Conservation (phyloP, 2,329 filamentous ascomycete species). For the Geosmithia flava region DNA sequence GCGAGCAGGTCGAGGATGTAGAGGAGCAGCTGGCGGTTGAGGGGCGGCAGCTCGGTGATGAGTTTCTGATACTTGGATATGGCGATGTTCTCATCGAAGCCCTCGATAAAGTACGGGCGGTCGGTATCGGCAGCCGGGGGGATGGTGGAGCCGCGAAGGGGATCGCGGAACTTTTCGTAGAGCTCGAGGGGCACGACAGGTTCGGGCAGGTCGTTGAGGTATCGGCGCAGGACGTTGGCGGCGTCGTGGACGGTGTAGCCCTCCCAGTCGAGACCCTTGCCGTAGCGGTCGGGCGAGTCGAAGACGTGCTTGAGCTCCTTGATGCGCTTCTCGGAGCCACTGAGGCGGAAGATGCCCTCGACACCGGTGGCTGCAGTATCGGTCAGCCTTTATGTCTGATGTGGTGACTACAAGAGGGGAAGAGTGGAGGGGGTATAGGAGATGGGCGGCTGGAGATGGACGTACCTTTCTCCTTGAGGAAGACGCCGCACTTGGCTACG, state of each 20-base stretch:
- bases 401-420: no score
- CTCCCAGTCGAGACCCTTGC: conserved; percentile 92
- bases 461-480: conserved; percentile 92
- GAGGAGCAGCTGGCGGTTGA: conserved; percentile 86
- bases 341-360: conserved; percentile 92
- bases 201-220: conserved; percentile 91
- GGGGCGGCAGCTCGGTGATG: conserved; percentile 82
- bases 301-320: conserved; percentile 90
- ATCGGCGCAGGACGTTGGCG: conserved; percentile 87
- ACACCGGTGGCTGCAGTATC: conserved; percentile 64
- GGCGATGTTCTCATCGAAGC: conserved; percentile 49
- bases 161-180: conserved; percentile 83
- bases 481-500: conserved; percentile 95
- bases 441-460: conserved; percentile 10
- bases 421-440: no score
- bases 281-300: conserved; percentile 88
- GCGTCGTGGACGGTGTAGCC: conserved; percentile 98
- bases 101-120: conserved; percentile 56
- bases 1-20: conserved; percentile 94
- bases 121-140: conserved; percentile 61
- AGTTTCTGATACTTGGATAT: conserved; percentile 77
- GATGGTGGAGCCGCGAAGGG: conserved; percentile 59
- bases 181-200: conserved; percentile 91
- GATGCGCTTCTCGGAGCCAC: conserved; percentile 93
- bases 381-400: conserved; percentile 10